Percentiles rank a stretch among this genome's conserved stretches.
Conservation (phyloP, 768 basidiomycete species). For the Lanmaoa rubissima region DNA sequence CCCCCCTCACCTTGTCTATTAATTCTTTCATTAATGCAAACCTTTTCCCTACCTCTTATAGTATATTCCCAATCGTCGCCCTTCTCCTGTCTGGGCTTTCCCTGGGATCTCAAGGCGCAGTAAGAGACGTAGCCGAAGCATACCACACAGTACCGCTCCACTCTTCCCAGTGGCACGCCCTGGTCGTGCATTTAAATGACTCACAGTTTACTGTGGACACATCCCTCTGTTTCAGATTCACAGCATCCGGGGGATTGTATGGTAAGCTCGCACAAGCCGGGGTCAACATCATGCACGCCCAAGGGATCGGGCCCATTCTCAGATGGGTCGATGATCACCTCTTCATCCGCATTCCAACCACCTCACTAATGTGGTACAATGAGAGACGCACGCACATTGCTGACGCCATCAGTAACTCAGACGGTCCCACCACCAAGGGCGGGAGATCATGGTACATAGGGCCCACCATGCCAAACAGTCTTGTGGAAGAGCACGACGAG, state of each 20-base stretch:
- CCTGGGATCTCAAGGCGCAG: not conserved
- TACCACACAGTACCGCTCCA: not conserved
- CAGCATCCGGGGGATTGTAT: fast-evolving
- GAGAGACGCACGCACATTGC: too few species aligned
- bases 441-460: too few species aligned
- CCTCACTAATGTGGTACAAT: too few species aligned
- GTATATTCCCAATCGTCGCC: not conserved
- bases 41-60: fast-evolving
- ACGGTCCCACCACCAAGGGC: too few species aligned
- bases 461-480: too few species aligned
- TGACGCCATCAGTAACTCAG: too few species aligned
- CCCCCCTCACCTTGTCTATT: not conserved
- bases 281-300: fast-evolving
- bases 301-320: not conserved
- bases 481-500: too few species aligned
- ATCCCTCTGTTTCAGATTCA: too few species aligned
- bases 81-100: not conserved
- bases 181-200: too few species aligned
- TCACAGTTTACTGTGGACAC: too few species aligned
- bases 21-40: not conserved
- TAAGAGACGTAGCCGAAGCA: not conserved
- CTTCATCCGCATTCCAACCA: too few species aligned
- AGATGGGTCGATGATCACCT: not conserved
- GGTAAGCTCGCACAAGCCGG: fast-evolving
- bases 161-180: too few species aligned